Percentiles rank a stretch among this genome's conserved stretches.
Evolutionary conservation across 73 alveolate genomes (phyloP).

Genomic region (Paramecium sexaurelia): DNA sequence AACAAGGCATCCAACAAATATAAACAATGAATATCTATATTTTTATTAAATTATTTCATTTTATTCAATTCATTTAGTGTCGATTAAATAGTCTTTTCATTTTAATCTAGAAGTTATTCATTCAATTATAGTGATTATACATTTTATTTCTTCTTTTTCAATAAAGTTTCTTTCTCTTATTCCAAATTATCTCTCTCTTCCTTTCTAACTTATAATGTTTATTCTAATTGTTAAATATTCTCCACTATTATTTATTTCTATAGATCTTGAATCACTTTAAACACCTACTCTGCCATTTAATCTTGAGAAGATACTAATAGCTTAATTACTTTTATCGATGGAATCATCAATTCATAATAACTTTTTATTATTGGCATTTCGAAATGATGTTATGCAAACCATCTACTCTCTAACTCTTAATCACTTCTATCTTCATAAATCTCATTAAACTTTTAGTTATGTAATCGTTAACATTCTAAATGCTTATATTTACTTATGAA

Average conservation of each 20-base stretch:
- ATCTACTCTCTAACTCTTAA: neutral
- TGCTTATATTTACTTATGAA: neutral
- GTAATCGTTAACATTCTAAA: neutral
- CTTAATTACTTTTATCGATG: neutral
- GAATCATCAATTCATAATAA: slow-evolving; percentile 16
- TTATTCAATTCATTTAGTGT: neutral
- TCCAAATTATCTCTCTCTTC: neutral
- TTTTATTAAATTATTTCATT: neutral
- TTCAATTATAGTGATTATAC: neutral
- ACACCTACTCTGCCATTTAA: neutral
- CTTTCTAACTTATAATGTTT: neutral
- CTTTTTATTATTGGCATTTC: slow-evolving; percentile 31
- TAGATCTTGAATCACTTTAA: neutral
- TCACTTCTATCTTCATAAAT: slow-evolving; percentile 16
- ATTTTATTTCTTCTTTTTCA: slow-evolving; percentile 14
- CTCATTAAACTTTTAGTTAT: neutral
- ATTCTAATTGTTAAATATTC: neutral
- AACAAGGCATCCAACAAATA: slow-evolving; percentile 37
- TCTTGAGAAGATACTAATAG: neutral
- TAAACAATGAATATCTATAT: slow-evolving; percentile 12
- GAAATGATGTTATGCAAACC: slow-evolving; percentile 57
- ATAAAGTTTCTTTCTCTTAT: neutral
- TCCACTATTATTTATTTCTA: neutral
- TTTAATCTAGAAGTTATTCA: neutral
- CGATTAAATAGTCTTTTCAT: neutral